These are phyloP conservation scores for Boletus eberwhitei DNA, from an alignment of 768 basidiomycete species.

Conservation along the genomic window DNA sequence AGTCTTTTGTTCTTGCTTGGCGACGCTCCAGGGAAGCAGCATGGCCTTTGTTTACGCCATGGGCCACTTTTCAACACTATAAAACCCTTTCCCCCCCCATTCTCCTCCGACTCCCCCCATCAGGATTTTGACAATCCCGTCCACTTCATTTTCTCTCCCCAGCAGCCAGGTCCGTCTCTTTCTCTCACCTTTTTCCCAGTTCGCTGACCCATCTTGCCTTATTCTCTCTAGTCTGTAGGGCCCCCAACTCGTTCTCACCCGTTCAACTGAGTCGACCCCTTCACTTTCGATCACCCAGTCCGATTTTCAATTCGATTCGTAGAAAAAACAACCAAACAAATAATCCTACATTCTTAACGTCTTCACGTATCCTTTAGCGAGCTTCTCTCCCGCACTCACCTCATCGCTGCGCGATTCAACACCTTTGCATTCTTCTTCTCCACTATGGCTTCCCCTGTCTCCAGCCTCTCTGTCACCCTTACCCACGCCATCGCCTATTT, in stretches of 20 bases:
- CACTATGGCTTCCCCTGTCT: constrained; percentile 35
- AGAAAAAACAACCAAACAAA: neutral
- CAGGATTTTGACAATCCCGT: constrained; percentile 39
- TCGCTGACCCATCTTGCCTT: constrained; percentile 7
- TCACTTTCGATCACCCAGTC: constrained; percentile 23
- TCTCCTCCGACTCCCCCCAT: constrained; percentile 8
- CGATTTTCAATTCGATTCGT: constrained; percentile 24
- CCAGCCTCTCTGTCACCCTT: constrained; percentile 62
- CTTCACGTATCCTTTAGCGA: constrained; percentile 27
- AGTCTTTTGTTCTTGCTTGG: constrained; percentile 35
- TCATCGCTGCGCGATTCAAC: constrained; percentile 32
- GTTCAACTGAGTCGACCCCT: neutral
- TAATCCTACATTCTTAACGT: constrained; percentile 18
- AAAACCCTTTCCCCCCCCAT: constrained; percentile 14
- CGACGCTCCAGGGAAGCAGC: constrained; percentile 21
- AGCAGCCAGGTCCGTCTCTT: constrained; percentile 29
- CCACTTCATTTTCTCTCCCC: constrained; percentile 6
- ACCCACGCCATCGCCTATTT: constrained; percentile 73
- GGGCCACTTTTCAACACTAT: constrained; percentile 20
- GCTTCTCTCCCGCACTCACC: constrained; percentile 22
- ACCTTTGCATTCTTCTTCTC: constrained; percentile 20
- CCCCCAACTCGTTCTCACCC: constrained; percentile 8
- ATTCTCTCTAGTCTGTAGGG: constrained; percentile 25
- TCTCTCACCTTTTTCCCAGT: neutral
- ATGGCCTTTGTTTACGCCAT: constrained; percentile 7